Base-by-base conservation (phyloP, 805 yeast species). In the Scheffersomyces coipomensis region DNA sequence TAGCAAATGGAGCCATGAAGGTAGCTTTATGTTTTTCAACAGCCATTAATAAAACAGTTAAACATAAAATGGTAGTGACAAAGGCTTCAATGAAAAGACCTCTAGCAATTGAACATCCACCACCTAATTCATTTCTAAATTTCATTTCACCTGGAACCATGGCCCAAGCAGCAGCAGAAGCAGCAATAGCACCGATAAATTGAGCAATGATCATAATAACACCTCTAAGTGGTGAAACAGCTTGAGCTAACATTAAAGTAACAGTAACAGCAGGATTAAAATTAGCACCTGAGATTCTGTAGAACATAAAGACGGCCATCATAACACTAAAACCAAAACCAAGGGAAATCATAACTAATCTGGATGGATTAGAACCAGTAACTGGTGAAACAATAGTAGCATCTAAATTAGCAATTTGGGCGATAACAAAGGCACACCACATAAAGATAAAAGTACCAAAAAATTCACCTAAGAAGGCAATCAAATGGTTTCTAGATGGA, bases 251-350 rank as follows among this genome's bases (percentile, higher is more conserved):
- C 12, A 80, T 75, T 56, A 88, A 68, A 21, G 89, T 68, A 29
- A 86, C 69, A 17, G 95, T 83, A 30, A 88, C 95, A 36, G 93
- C 91, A 10, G 96, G 96, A 70, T 88, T 88, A 59, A 88, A 76
- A 68, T 85, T 86, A 70, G 91, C 96, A 56, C 96, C 96, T 27
- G 93, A 84, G 44, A 88, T 78, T 61, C 88, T 77, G 68, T 73
- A 82, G 53, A 84, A 79, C 52, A 79, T 64, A 53, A 79, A 78
- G 35, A 85, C 86, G 51, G 77, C 79, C 48, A 84, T 81, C 80
- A 84, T 77, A 39, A 88, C 88, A 51, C 88, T 82, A 56, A 85
- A 84, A 48, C 96, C 96, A 66, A 87, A 87, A 54, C 95, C 96
- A 35, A 84, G 74, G 12, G 95, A 68, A 55, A 88, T 88, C 88